Evolutionary conservation across 345 rosid species (phyloP).

Genomic region (Brassica carinata): DNA sequence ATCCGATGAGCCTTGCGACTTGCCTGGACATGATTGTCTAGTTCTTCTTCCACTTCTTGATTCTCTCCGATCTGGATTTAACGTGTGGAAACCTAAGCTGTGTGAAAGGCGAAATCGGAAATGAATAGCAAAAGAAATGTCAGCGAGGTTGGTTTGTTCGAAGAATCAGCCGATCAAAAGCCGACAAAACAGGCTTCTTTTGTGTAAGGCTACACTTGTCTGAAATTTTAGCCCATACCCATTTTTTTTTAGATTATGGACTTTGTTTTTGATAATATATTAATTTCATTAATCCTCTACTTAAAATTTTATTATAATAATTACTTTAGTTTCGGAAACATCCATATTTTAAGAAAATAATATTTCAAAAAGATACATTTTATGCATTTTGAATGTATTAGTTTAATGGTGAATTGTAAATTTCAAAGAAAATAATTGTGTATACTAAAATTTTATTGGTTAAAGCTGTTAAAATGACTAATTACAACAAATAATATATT

Average conservation of each 20-base stretch:
- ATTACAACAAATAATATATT: no score
- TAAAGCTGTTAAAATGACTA: no score
- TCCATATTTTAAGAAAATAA: no score
- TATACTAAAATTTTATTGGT: no score
- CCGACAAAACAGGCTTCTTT: constrained; percentile 36
- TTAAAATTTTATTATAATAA: no score
- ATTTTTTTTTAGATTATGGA: not conserved
- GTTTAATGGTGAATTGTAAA: no score
- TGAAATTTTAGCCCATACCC: constrained; percentile 38
- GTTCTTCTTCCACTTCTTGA: constrained; percentile 3
- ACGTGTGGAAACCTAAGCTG: constrained; percentile 24
- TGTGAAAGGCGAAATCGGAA: constrained; percentile 32
- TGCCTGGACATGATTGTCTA: constrained; percentile 41
- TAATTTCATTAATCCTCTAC: not conserved
- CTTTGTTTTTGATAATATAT: not conserved
- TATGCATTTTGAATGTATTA: no score
- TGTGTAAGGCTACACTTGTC: constrained; percentile 14
- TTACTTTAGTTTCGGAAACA: no score
- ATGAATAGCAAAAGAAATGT: constrained; percentile 23
- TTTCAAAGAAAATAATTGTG: no score
- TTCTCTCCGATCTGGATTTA: constrained; percentile 21
- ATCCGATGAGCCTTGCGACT: constrained; percentile 42
- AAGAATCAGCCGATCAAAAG: constrained; percentile 39
- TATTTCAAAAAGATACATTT: no score
- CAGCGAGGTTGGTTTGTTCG: constrained; percentile 28